A percentile compares a stretch with the other conserved stretches of the same genome.
Conservation (phyloP, 352 stramenopile species). For the Halophytophthora batemanensis region DNA sequence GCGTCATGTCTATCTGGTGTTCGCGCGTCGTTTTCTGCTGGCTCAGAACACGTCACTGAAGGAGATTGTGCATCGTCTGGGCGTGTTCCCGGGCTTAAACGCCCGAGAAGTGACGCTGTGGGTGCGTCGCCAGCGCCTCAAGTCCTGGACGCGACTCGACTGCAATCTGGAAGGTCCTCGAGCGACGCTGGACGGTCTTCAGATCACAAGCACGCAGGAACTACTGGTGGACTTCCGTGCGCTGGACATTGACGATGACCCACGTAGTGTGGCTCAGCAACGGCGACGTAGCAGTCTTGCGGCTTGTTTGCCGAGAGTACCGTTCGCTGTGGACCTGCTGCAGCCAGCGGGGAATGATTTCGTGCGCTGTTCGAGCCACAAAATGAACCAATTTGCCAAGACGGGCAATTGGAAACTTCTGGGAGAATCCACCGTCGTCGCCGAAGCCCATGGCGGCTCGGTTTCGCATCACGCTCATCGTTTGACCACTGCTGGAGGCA, state of each 20-base stretch:
- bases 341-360: constrained; percentile 70
- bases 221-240: constrained; percentile 70
- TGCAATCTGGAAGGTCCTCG: constrained; percentile 40
- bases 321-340: constrained; percentile 44
- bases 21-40: constrained; percentile 49
- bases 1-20: constrained; percentile 53
- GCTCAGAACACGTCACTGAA: constrained; percentile 37
- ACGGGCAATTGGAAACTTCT: constrained; percentile 35
- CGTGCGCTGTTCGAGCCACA: constrained; percentile 25
- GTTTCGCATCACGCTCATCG: constrained; percentile 8
- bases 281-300: constrained; percentile 18
- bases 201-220: constrained; percentile 50
- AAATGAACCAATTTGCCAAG: constrained; percentile 28
- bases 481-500: too few relatives aligned
- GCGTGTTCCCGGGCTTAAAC: constrained; percentile 51
- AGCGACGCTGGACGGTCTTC: constrained; percentile 36
- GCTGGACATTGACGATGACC: constrained; percentile 27
- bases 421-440: constrained; percentile 22
- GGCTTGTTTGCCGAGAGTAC: constrained; percentile 14
- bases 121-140: constrained; percentile 50
- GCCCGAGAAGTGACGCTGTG: constrained; percentile 56
- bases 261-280: constrained; percentile 22
- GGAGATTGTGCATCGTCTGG: constrained; percentile 54
- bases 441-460: constrained; percentile 20
- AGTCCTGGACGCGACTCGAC: constrained; percentile 60